Conservation (phyloP, 2,329 filamentous ascomycete genomes). For the Diaporthe aspalathi region DNA sequence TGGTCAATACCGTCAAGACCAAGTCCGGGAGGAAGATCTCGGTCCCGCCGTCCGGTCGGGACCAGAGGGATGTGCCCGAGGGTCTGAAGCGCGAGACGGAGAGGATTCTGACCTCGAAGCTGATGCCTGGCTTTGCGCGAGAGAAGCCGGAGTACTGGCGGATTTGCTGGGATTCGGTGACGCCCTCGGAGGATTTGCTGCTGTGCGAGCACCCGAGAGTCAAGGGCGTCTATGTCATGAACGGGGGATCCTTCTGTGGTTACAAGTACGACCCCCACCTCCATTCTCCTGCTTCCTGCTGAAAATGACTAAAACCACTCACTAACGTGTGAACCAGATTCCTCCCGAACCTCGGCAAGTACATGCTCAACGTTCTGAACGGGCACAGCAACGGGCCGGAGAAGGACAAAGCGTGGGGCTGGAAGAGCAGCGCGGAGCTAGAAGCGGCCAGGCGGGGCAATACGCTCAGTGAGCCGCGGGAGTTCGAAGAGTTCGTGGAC, state of each 20-base stretch:
- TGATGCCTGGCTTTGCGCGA: slow-evolving; percentile 11
- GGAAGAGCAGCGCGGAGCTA: slow-evolving; percentile 18
- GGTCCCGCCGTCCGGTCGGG: not conserved
- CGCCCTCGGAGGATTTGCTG: slow-evolving; percentile 30
- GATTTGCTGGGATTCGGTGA: slow-evolving; percentile 30
- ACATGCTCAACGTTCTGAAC: slow-evolving; percentile 23
- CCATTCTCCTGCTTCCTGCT: not conserved
- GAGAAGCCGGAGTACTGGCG: slow-evolving; percentile 29
- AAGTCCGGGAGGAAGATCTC: slow-evolving; percentile 18
- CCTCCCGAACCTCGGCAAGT: slow-evolving; percentile 7
- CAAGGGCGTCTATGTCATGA: slow-evolving; percentile 17
- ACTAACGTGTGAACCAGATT: not conserved
- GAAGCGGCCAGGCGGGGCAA: not conserved
- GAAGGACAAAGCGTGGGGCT: slow-evolving; percentile 31
- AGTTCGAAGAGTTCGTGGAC: slow-evolving; percentile 17
- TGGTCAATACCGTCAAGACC: slow-evolving; percentile 5
- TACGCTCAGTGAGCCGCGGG: not conserved
- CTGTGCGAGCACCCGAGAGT: slow-evolving; percentile 26
- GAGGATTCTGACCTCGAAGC: slow-evolving; percentile 17
- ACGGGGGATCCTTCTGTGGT: slow-evolving; percentile 28
- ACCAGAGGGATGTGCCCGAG: not conserved
- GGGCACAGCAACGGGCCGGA: slow-evolving; percentile 20
- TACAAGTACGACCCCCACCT: slow-evolving; percentile 5
- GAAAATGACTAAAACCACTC: not conserved
- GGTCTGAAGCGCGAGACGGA: slow-evolving; percentile 3